Conservation (phyloP, 208 protist species). For the Trypanosoma theileri region DNA sequence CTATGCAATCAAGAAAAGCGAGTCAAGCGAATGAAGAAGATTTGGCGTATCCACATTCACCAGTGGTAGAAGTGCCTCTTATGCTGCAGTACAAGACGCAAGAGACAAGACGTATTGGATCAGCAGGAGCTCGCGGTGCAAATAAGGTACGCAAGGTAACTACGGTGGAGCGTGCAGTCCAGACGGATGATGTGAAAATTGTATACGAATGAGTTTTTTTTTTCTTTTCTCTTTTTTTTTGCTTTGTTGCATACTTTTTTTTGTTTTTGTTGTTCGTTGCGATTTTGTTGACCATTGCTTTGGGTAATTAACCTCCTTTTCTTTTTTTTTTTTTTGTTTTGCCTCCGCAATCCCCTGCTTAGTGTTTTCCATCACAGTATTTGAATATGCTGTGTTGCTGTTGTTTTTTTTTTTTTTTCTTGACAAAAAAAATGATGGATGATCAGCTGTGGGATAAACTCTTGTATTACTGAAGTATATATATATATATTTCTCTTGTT, state of each 20-base stretch:
- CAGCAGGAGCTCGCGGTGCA: background rate
- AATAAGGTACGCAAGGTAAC: background rate
- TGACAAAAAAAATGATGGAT: too few relatives aligned
- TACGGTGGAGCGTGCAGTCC: conserved; percentile 43
- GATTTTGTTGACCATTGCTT: too few relatives aligned
- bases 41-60: conserved; percentile 39
- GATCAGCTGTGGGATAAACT: too few relatives aligned
- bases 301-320: background rate
- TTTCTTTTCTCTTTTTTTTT: conserved; percentile 8
- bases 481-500: too few relatives aligned
- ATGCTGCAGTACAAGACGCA: conserved; percentile 35
- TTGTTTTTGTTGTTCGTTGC: too few relatives aligned
- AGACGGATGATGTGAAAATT: conserved; percentile 69
- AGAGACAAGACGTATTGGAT: background rate
- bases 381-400: too few relatives aligned
- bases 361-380: too few relatives aligned
- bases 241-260: background rate
- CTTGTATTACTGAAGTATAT: too few relatives aligned
- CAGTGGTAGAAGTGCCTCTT: conserved; percentile 35
- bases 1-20: conserved; percentile 1
- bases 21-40: conserved; percentile 14
- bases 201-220: conserved; percentile 29
- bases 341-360: too few relatives aligned
- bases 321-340: background rate
- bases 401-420: conserved; percentile 8